Percentiles rank a stretch among this genome's conserved stretches.
phyloP scores from a whole-genome alignment of 192 early-diverging fungal genomes.

The Podila epicladia region DNA sequence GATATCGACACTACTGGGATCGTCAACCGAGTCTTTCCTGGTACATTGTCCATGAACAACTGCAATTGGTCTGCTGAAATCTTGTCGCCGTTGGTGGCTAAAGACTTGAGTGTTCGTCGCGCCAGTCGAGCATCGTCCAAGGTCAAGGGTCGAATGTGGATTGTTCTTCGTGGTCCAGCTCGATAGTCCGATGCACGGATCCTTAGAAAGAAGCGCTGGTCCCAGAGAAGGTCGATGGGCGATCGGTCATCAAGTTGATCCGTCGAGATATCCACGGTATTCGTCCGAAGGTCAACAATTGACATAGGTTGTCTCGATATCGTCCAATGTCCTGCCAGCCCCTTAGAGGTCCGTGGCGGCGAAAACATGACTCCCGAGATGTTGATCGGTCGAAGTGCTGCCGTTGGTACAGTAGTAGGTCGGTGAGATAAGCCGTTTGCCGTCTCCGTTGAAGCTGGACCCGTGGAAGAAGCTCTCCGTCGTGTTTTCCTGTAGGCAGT shows the following conservation, averaged over 20 bases:
- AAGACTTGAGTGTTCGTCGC: background rate
- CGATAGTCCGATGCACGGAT: background rate
- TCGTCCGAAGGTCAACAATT: background rate
- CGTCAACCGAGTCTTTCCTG: constrained; percentile 16
- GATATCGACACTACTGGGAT: constrained; percentile 14
- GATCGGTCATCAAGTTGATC: background rate
- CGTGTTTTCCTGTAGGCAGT: constrained; percentile 17
- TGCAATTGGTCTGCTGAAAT: background rate
- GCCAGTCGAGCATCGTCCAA: background rate
- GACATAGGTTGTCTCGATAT: constrained; percentile 37
- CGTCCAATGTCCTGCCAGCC: constrained; percentile 20
- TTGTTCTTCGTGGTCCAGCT: too few species aligned
- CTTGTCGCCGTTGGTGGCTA: background rate
- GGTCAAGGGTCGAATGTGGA: constrained; percentile 10
- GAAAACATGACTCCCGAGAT: constrained; percentile 33
- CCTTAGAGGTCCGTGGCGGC: constrained; percentile 35
- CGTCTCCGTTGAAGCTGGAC: background rate
- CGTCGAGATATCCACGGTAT: background rate
- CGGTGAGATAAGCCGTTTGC: background rate
- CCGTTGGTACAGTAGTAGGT: background rate
- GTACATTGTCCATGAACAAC: constrained; percentile 11
- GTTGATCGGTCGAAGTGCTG: background rate
- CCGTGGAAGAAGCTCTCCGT: constrained; percentile 4
- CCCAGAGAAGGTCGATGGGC: constrained; percentile 24
- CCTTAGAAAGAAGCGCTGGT: constrained; percentile 31